Conservation (phyloP, 768 basidiomycete species). For the Sutorius australiensis region DNA sequence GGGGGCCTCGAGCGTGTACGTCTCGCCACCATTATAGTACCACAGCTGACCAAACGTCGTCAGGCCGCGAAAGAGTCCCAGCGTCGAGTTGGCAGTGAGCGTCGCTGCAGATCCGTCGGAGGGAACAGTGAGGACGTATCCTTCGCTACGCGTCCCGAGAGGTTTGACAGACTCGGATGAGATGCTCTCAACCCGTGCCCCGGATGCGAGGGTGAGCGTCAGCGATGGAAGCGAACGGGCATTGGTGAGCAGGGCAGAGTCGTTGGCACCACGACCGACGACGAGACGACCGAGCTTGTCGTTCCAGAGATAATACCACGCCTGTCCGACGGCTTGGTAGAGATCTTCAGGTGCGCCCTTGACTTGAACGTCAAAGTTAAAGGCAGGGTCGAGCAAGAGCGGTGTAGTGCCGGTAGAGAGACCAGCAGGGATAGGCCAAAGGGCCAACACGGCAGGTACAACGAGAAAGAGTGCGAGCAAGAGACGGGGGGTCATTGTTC, state of each 20-base stretch:
- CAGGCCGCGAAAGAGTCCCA: conserved; percentile 52
- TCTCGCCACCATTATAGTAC: conserved; percentile 34
- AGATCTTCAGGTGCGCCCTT: conserved; percentile 32
- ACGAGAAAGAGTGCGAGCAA: conserved; percentile 12
- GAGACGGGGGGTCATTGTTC: conserved; percentile 4
- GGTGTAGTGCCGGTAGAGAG: conserved; percentile 23
- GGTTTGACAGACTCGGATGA: conserved; percentile 33
- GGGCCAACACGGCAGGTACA: conserved; percentile 3
- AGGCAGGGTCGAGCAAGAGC: conserved; percentile 25
- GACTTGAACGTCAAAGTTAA: conserved; percentile 28
- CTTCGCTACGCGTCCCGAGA: conserved; percentile 40
- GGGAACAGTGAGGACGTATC: conserved; percentile 41
- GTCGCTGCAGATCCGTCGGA: conserved; percentile 33
- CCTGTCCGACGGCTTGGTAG: conserved; percentile 30
- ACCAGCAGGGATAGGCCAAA: conserved; percentile 34
- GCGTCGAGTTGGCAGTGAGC: conserved; percentile 41
- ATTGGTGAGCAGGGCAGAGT: conserved; percentile 23
- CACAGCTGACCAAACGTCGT: conserved; percentile 55
- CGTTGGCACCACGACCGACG: conserved; percentile 36
- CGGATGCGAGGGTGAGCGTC: conserved; percentile 21
- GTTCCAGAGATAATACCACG: conserved; percentile 29
- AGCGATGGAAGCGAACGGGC: conserved; percentile 29
- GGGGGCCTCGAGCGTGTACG: conserved; percentile 40
- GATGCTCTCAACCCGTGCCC: conserved; percentile 27
- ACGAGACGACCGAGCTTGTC: conserved; percentile 40